phyloP scores from a whole-genome alignment of 164 flowering plant genomes.

The Taxillus chinensis region DNA sequence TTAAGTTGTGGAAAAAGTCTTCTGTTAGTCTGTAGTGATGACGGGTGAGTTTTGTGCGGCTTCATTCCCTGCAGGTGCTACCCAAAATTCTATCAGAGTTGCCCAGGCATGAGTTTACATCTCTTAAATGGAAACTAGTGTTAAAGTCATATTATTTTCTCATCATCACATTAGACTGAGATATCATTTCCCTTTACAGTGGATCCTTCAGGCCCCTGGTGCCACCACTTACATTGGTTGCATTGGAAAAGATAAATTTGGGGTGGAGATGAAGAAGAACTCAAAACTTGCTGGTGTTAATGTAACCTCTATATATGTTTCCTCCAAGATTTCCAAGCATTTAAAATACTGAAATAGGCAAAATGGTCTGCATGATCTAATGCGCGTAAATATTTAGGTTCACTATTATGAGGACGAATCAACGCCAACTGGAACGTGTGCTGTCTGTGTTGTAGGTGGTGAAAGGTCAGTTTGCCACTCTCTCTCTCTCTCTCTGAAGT shows the following conservation, averaged over 20 bases:
- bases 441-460: conserved; percentile 92
- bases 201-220: conserved; percentile 96
- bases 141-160: background rate
- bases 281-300: conserved; percentile 72
- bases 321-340: background rate
- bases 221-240: conserved; percentile 89
- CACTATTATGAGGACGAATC: conserved; percentile 84
- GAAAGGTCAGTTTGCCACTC: conserved; percentile 55
- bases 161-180: background rate
- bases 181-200: conserved; percentile 35
- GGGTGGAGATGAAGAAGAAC: conserved; percentile 89
- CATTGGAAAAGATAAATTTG: conserved; percentile 94
- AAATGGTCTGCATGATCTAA: conserved; percentile 1
- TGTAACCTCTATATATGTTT: conserved; percentile 32
- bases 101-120: conserved; percentile 49
- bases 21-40: background rate
- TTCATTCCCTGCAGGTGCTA: conserved; percentile 54
- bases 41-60: conserved; percentile 6
- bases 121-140: background rate
- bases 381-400: conserved; percentile 32
- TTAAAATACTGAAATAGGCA: background rate
- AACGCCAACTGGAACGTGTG: conserved; percentile 91
- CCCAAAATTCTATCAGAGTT: conserved; percentile 91
- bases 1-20: background rate
- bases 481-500: too few relatives aligned